phyloP scores from a whole-genome alignment of 2,329 filamentous ascomycete species.

The Elsinoe batatas region DNA sequence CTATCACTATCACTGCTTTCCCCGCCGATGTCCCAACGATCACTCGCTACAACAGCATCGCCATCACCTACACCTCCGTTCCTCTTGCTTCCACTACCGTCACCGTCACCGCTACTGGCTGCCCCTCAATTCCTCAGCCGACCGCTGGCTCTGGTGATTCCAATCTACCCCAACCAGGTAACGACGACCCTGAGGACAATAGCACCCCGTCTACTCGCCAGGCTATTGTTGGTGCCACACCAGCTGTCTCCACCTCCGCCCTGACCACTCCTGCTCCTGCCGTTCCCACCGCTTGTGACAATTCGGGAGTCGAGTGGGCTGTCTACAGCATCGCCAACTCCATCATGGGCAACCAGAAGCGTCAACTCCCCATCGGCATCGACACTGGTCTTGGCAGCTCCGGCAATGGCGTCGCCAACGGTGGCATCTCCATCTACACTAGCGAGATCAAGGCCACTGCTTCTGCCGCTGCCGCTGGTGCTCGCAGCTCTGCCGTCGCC shows the following conservation, averaged over 20 bases:
- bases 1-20: conserved; percentile 1
- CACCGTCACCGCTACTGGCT: conserved; percentile 6
- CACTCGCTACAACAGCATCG: conserved; percentile 6
- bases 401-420: background rate
- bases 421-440: conserved; percentile 3
- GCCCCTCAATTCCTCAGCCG: background rate
- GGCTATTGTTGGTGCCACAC: background rate
- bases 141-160: background rate
- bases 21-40: background rate
- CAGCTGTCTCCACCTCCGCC: background rate
- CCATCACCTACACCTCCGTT: conserved; percentile 2
- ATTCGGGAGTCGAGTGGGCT: conserved; percentile 4
- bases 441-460: conserved; percentile 1
- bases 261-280: background rate
- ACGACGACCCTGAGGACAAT: background rate
- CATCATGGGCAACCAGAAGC: conserved; percentile 7
- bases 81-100: background rate
- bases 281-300: conserved; percentile 5
- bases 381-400: background rate
- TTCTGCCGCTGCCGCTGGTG: conserved; percentile 1
- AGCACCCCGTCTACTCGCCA: background rate
- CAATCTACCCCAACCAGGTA: background rate
- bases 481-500: background rate
- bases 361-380: background rate
- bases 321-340: conserved; percentile 9